phyloP scores from a whole-genome alignment of 768 basidiomycete species.

The Phaeotremella fagi region DNA sequence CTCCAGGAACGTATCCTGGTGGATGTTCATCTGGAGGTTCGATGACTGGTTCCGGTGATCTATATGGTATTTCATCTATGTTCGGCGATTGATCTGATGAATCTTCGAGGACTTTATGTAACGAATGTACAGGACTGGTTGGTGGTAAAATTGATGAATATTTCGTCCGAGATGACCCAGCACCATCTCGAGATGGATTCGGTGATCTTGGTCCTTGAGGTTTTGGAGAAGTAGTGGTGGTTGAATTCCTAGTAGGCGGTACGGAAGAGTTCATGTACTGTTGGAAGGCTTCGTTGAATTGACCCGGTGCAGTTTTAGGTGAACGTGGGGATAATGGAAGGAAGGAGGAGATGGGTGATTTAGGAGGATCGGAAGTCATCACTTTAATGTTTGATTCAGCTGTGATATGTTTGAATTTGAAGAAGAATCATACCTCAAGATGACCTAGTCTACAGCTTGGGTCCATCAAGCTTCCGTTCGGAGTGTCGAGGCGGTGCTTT shows the following conservation, averaged over 20 bases:
- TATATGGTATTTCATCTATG: conserved; percentile 18
- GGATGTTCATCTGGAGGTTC: conserved; percentile 35
- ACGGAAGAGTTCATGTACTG: conserved; percentile 4
- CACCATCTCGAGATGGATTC: conserved; percentile 6
- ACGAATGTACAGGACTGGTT: neutral
- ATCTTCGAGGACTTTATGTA: neutral
- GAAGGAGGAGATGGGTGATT: conserved; percentile 1
- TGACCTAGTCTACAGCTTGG: no score
- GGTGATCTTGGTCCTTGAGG: conserved; percentile 24
- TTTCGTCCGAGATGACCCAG: conserved; percentile 25
- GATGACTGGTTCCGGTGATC: conserved; percentile 36
- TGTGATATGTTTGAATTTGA: no score
- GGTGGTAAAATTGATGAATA: conserved; percentile 8
- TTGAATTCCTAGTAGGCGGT: no score
- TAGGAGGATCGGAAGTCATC: conserved; percentile 26
- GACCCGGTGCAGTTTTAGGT: no score
- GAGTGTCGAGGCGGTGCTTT: no score
- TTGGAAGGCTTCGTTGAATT: no score
- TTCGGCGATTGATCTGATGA: no score
- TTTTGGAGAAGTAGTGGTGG: conserved; percentile 4
- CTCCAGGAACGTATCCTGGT: conserved; percentile 30
- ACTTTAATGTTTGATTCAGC: no score
- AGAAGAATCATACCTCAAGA: no score
- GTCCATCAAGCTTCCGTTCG: no score
- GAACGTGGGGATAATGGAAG: conserved; percentile 10